A percentile compares a stretch with the other conserved stretches of the same genome.
phyloP scores from a whole-genome alignment of 2,329 filamentous ascomycete species.

The Sporothrix mexicana region DNA sequence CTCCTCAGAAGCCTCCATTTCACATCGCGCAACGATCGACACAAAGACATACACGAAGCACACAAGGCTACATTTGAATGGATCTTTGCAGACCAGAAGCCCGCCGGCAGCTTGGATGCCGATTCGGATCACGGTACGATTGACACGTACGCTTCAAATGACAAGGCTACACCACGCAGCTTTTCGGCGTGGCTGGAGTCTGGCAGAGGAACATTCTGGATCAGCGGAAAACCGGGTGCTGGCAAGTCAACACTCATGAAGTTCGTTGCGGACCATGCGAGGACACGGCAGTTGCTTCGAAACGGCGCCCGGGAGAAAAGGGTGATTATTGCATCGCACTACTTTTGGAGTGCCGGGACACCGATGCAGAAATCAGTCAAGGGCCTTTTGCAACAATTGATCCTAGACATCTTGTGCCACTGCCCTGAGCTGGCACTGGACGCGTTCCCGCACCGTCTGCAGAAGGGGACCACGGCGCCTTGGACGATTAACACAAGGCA shows the following conservation, averaged over 20 bases:
- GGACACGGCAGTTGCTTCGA: too few species aligned
- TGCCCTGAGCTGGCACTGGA: conserved; percentile 24
- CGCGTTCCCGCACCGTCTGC: conserved; percentile 8
- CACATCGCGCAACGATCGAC: neutral
- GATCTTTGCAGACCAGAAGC: conserved; percentile 24
- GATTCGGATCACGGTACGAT: too few species aligned
- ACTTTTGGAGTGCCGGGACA: conserved; percentile 30
- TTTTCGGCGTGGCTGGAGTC: conserved; percentile 22
- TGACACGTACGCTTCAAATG: too few species aligned
- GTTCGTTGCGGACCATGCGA: conserved; percentile 25
- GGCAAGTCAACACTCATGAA: conserved; percentile 35
- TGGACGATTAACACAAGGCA: too few species aligned
- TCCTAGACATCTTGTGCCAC: conserved; percentile 26
- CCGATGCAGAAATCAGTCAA: conserved; percentile 25
- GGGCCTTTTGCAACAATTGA: conserved; percentile 29
- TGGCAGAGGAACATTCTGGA: conserved; percentile 29
- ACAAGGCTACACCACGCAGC: too few species aligned
- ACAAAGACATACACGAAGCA: conserved; percentile 23
- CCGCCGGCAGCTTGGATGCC: too few species aligned
- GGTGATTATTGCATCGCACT: conserved; percentile 14
- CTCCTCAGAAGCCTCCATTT: conserved; percentile 16
- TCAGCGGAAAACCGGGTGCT: conserved; percentile 30
- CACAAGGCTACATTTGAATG: conserved; percentile 28
- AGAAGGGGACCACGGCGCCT: neutral
- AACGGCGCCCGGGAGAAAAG: too few species aligned